A percentile compares a stretch with the other conserved stretches of the same genome.
phyloP scores from a whole-genome alignment of 805 yeast genomes.

The Ogataea trehalophila region DNA sequence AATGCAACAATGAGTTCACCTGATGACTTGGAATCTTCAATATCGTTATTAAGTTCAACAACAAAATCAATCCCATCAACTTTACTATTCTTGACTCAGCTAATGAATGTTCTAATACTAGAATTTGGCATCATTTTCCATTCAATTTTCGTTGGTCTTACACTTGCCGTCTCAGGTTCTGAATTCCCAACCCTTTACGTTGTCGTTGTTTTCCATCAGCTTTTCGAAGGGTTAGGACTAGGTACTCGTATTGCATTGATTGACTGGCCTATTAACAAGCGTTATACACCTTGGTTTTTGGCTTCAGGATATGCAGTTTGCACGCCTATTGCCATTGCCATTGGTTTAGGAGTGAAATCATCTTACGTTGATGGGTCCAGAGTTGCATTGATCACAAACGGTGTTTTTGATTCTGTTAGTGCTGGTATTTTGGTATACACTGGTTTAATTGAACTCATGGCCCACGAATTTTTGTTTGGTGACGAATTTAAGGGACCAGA shows the following conservation, averaged over 20 bases:
- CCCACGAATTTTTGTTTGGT: constrained; percentile 64
- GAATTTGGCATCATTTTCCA: constrained; percentile 83
- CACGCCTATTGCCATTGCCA: constrained; percentile 72
- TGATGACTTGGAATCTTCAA: neutral
- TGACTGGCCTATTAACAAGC: constrained; percentile 37
- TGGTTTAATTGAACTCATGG: constrained; percentile 74
- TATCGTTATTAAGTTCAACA: constrained; percentile 28
- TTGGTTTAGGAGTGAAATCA: constrained; percentile 71
- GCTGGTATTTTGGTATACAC: constrained; percentile 77
- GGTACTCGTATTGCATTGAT: constrained; percentile 70
- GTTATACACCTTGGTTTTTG: constrained; percentile 54
- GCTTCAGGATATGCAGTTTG: constrained; percentile 48
- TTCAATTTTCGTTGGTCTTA: constrained; percentile 75
- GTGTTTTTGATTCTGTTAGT: constrained; percentile 70
- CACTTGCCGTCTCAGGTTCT: constrained; percentile 73
- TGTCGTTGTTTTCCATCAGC: constrained; percentile 70
- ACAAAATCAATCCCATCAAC: constrained; percentile 27
- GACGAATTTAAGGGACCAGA: constrained; percentile 59
- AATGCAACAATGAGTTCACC: neutral
- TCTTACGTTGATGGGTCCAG: constrained; percentile 56
- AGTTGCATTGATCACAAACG: constrained; percentile 59
- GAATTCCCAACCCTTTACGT: constrained; percentile 69
- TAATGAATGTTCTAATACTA: constrained; percentile 51
- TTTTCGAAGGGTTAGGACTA: constrained; percentile 82
- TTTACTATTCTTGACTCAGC: constrained; percentile 45